Evolutionary conservation across 148 eudicot species (phyloP).

Genomic region (Pharnaceum exiguum): DNA sequence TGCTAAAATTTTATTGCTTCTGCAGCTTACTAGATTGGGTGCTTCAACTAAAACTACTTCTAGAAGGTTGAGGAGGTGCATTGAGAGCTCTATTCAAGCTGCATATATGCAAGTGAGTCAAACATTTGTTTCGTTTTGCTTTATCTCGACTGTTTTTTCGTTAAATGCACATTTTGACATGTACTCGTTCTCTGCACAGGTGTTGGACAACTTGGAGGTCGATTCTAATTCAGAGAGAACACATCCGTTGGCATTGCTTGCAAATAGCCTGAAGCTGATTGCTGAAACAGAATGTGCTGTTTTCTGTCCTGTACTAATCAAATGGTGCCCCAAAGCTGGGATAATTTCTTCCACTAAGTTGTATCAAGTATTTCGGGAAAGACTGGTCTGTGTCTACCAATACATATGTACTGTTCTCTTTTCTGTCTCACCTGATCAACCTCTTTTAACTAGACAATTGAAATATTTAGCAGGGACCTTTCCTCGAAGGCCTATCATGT

Average conservation of each 20-base stretch:
- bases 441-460: too few species aligned
- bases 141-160: background rate
- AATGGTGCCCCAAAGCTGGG: constrained; percentile 72
- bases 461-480: constrained; percentile 68
- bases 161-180: background rate
- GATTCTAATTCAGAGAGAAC: constrained; percentile 38
- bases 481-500: constrained; percentile 47
- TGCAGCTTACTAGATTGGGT: constrained; percentile 46
- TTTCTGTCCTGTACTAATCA: constrained; percentile 52
- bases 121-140: background rate
- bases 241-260: constrained; percentile 64
- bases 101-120: constrained; percentile 67
- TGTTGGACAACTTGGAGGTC: constrained; percentile 32
- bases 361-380: constrained; percentile 62
- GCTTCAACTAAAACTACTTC: constrained; percentile 26
- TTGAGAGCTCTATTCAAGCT: constrained; percentile 56
- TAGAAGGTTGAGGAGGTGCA: constrained; percentile 41
- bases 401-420: background rate
- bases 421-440: background rate
- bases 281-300: constrained; percentile 49
- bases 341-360: constrained; percentile 57
- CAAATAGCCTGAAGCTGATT: constrained; percentile 51
- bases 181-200: constrained; percentile 29
- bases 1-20: constrained; percentile 9
- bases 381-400: constrained; percentile 48